Evolutionary conservation across 345 rosid genomes (phyloP), one percentile per base, ranked within the genome.

Genomic region (Stellera chamaejasme): DNA sequence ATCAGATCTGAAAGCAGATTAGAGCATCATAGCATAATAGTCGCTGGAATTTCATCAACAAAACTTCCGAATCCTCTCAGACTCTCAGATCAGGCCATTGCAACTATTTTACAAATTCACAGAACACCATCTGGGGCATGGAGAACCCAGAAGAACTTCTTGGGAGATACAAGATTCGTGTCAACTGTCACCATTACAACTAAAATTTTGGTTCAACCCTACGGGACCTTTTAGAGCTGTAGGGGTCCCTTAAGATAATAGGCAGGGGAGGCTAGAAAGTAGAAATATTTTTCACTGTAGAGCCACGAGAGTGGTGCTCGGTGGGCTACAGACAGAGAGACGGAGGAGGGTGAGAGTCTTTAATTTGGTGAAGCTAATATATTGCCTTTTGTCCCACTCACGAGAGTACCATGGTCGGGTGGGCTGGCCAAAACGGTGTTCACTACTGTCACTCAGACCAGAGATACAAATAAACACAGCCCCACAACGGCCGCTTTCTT

Each of bases 341-440:
- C 16, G 43, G 49, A 50, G 55, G 61, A 44, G 62, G 44, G 63
- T 49, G 50, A 26, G 59, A 58, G 43, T 50, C 10, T 14, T 39
- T 23, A 50, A 48, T 41, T 27, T 58, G 52, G 39, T 36, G 26
- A 60, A 11, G 41, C 42, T 48, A 54, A 41, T 28, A 41, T 28
- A 50, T 65, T 61, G 51, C 73, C 70, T 67, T 76, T 62, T 52
- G 77, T 81, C 87, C 64, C 71, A 74, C 72, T 82, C 91, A 80
- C 68, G 79, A 72, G 79, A 71, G 60, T 78, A 81, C 76, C 87
- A 70, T 78, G 77, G 79, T 75, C 75, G 58, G 77, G 63, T 62
- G 75, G 75, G 85, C 77, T 73, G 85, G 69, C 69, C 39, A 73
- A 72, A 67, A 44, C 64, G 63, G 64, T 49, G 70, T 71, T 63